phyloP scores from a whole-genome alignment of 345 rosid species.

The Ricinus communis region DNA sequence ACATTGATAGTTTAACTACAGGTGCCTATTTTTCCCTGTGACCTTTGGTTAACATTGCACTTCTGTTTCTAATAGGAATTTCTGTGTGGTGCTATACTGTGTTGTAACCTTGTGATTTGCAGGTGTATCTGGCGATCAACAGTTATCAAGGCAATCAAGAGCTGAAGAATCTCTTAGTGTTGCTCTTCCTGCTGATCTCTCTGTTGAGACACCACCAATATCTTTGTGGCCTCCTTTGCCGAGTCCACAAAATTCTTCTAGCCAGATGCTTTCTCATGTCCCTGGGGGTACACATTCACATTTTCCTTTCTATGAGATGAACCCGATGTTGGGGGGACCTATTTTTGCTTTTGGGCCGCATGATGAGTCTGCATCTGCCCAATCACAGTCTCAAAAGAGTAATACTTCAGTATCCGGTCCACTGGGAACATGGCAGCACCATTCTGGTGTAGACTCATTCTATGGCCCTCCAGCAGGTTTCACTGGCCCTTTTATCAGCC shows the following conservation, averaged over 20 bases:
- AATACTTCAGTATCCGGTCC: slow-evolving; percentile 58
- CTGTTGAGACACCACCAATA: slow-evolving; percentile 83
- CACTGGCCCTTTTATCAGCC: slow-evolving; percentile 80
- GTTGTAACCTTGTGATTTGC: slow-evolving; percentile 24
- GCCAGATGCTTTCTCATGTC: slow-evolving; percentile 81
- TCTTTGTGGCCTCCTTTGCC: slow-evolving; percentile 80
- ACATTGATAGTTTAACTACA: slow-evolving; percentile 43
- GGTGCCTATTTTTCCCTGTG: slow-evolving; percentile 28
- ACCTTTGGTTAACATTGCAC: background rate
- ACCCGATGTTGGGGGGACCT: slow-evolving; percentile 83
- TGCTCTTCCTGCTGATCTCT: slow-evolving; percentile 95
- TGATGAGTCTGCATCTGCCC: slow-evolving; percentile 65
- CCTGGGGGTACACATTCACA: slow-evolving; percentile 76
- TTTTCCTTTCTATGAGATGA: slow-evolving; percentile 91
- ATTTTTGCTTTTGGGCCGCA: slow-evolving; percentile 90
- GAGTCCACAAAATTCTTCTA: slow-evolving; percentile 70
- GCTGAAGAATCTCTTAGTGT: slow-evolving; percentile 83
- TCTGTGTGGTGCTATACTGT: slow-evolving; percentile 13
- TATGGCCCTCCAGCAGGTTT: slow-evolving; percentile 86
- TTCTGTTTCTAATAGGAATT: slow-evolving; percentile 4
- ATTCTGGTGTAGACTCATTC: slow-evolving; percentile 87
- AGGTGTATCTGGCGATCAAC: slow-evolving; percentile 54
- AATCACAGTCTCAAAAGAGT: slow-evolving; percentile 74
- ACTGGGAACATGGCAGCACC: slow-evolving; percentile 79
- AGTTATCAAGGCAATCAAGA: slow-evolving; percentile 54